These are phyloP conservation scores for Porcisia hertigi DNA, from an alignment of 208 protist genomes.

Conservation along the genomic window DNA sequence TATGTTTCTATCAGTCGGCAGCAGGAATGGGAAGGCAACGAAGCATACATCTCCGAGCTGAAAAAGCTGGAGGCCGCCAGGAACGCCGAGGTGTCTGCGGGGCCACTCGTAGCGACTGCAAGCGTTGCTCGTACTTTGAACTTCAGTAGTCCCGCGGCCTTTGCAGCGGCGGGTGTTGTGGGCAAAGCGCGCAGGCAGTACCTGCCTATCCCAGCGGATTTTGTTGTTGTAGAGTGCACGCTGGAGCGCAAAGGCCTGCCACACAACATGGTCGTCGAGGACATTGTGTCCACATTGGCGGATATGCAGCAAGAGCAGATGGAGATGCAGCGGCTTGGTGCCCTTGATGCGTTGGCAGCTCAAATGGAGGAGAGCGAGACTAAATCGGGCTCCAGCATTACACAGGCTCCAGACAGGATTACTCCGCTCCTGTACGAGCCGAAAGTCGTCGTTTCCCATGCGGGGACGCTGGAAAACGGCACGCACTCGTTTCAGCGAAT, in stretches of 20 bases:
- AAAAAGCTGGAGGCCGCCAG: conserved; percentile 36
- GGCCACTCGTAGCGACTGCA: not conserved
- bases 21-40: conserved; percentile 53
- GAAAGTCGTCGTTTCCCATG: conserved; percentile 77
- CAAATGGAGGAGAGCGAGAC: conserved; percentile 14
- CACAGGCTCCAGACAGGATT: conserved; percentile 17
- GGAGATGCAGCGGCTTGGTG: conserved; percentile 67
- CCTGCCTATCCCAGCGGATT: conserved; percentile 66
- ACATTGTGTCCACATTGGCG: conserved; percentile 66
- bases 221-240: conserved; percentile 80
- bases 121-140: conserved; percentile 11
- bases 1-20: conserved; percentile 71
- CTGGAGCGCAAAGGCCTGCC: conserved; percentile 82
- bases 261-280: conserved; percentile 84
- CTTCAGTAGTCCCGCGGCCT: not conserved
- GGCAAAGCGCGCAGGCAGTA: conserved; percentile 25
- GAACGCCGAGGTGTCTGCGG: not conserved
- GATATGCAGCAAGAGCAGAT: conserved; percentile 73
- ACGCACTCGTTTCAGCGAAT: conserved; percentile 84
- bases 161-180: not conserved
- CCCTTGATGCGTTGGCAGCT: conserved; percentile 47
- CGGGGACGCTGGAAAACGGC: conserved; percentile 78
- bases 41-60: conserved; percentile 53
- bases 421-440: conserved; percentile 87
- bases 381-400: not conserved